Conservation (phyloP, 73 alveolate genomes). For the Symbiodinium natans region DNA sequence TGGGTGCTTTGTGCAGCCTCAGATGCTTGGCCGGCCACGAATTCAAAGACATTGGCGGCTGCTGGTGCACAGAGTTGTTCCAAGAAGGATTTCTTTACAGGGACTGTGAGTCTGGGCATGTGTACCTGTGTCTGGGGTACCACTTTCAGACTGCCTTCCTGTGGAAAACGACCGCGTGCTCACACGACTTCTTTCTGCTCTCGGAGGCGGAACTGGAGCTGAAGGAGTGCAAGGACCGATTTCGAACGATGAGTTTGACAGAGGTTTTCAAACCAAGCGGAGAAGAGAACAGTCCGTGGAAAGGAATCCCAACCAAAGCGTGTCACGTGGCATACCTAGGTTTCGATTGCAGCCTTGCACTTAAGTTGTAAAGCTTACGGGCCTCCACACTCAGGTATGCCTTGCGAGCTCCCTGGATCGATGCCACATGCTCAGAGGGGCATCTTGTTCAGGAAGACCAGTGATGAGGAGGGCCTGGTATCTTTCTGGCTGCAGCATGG, state of each 20-base stretch:
- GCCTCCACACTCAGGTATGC: not conserved
- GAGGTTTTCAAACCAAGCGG: not conserved
- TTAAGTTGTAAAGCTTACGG: not conserved
- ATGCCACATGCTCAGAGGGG: not conserved
- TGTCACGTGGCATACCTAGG: not conserved
- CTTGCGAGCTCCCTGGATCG: not conserved
- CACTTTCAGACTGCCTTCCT: slow-evolving; percentile 27
- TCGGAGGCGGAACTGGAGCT: not conserved
- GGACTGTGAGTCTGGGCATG: not conserved
- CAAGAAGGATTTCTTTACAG: not conserved
- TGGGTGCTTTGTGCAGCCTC: slow-evolving; percentile 18
- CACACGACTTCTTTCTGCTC: not conserved
- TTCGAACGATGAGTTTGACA: not conserved
- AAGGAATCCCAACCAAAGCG: not conserved
- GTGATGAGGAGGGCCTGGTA: not conserved
- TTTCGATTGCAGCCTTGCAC: not conserved
- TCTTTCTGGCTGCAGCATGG: not conserved
- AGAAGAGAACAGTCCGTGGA: not conserved
- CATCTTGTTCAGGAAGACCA: not conserved
- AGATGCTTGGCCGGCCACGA: not conserved
- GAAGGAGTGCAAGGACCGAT: not conserved
- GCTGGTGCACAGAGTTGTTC: not conserved
- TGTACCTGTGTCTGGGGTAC: not conserved
- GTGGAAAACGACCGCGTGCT: not conserved
- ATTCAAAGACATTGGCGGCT: not conserved